These are phyloP conservation scores for Trichoderma endophyticum DNA, from an alignment of 2,329 filamentous ascomycete species.

Conservation along the genomic window DNA sequence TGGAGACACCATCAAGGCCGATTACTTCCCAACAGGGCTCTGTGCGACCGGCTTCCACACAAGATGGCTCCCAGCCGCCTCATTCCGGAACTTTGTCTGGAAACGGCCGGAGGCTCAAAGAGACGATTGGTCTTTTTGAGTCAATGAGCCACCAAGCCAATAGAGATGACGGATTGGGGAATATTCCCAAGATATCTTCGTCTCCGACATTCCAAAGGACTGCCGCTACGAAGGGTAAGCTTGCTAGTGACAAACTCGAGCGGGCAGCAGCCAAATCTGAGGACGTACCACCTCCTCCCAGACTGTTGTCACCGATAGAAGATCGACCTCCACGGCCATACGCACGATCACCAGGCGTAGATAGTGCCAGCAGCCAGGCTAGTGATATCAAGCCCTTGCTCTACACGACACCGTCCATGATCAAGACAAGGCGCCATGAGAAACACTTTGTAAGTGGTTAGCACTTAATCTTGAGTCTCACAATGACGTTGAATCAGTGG, in stretches of 20 bases:
- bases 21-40: neutral
- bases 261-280: neutral
- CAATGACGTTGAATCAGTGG: neutral
- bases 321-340: neutral
- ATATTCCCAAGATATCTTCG: neutral
- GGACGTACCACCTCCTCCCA: neutral
- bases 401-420: neutral
- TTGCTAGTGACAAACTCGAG: neutral
- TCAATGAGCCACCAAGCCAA: constrained; percentile 22
- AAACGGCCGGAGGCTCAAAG: constrained; percentile 19
- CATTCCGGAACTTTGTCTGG: neutral
- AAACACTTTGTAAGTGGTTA: neutral
- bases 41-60: neutral
- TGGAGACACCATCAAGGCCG: neutral
- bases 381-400: neutral
- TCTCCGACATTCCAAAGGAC: neutral
- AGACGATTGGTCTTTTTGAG: constrained; percentile 34
- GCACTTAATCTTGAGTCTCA: neutral
- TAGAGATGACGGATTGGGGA: neutral
- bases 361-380: neutral
- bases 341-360: neutral
- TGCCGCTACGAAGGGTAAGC: neutral
- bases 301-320: neutral
- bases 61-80: neutral
- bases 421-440: neutral